Conservation (phyloP, 2,329 filamentous ascomycete genomes). For the Colletotrichum sp. region DNA sequence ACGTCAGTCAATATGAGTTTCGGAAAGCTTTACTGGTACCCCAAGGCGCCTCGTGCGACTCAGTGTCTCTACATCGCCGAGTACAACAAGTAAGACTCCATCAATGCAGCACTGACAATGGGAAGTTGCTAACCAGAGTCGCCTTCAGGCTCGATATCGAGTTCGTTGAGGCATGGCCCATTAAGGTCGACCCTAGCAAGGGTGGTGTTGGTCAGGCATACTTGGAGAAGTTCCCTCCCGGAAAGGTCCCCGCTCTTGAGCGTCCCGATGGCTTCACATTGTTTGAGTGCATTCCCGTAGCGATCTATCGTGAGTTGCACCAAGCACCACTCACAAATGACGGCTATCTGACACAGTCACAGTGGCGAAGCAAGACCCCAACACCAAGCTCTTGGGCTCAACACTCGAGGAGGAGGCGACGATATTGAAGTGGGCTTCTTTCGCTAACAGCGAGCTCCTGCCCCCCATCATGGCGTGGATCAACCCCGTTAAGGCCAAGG, state of each 20-base stretch:
- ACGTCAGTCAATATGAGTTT: background rate
- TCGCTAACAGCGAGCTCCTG: conserved; percentile 11
- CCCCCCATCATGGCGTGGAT: conserved; percentile 13
- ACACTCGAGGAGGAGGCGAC: conserved; percentile 9
- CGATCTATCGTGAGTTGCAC: background rate
- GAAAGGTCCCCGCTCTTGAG: conserved; percentile 5
- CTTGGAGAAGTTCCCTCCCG: background rate
- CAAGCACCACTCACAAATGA: background rate
- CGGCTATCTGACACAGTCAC: background rate
- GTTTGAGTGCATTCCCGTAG: conserved; percentile 5
- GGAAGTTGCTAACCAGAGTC: background rate
- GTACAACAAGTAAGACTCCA: background rate
- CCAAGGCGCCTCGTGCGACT: conserved; percentile 10
- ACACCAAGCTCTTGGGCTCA: conserved; percentile 7
- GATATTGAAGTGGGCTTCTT: conserved; percentile 10
- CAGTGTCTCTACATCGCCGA: conserved; percentile 11
- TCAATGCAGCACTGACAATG: fast-evolving
- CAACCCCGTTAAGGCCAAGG: conserved; percentile 4
- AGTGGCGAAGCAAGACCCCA: conserved; percentile 9
- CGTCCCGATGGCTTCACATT: conserved; percentile 1
- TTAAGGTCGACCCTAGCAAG: conserved; percentile 14
- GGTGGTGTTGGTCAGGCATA: conserved; percentile 6
- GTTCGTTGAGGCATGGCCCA: conserved; percentile 11
- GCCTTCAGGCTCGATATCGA: background rate
- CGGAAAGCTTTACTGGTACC: conserved; percentile 11